Evolutionary conservation across 1,284 basidiomycete species (phyloP).

Genomic region (Ceratobasidium sp.): DNA sequence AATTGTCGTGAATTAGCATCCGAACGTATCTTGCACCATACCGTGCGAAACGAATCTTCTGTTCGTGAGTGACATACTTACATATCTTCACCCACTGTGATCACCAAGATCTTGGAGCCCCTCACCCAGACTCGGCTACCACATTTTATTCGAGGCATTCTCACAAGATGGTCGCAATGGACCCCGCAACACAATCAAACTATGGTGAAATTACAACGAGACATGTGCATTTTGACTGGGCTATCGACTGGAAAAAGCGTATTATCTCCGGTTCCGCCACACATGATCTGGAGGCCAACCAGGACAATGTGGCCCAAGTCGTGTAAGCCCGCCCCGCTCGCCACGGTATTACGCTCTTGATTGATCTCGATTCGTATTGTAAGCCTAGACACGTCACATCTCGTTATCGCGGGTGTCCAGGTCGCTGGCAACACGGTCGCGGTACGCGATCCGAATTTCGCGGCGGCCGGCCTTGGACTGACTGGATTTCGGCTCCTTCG

Average conservation of each 20-base stretch:
- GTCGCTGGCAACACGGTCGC: slow-evolving; percentile 64
- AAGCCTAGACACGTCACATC: slow-evolving; percentile 76
- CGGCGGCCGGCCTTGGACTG: slow-evolving; percentile 29
- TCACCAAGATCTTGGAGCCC: not conserved
- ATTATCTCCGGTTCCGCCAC: slow-evolving; percentile 78
- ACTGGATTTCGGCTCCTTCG: slow-evolving; percentile 15
- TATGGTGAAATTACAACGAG: slow-evolving; percentile 74
- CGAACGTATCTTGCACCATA: too few relatives aligned
- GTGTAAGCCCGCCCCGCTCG: slow-evolving; percentile 60
- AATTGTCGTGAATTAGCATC: too few relatives aligned
- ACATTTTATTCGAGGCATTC: not conserved
- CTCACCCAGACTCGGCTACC: not conserved
- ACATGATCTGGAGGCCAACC: slow-evolving; percentile 70
- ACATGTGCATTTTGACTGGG: slow-evolving; percentile 84
- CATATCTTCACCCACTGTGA: not conserved
- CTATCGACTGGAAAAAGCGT: slow-evolving; percentile 77
- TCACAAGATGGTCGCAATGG: slow-evolving; percentile 52
- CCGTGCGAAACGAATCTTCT: too few relatives aligned
- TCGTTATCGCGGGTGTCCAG: slow-evolving; percentile 71
- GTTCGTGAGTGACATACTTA: too few relatives aligned
- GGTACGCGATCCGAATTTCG: slow-evolving; percentile 56
- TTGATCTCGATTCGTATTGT: slow-evolving; percentile 44
- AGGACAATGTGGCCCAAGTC: slow-evolving; percentile 71
- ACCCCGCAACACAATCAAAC: slow-evolving; percentile 85
- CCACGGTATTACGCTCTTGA: slow-evolving; percentile 38